Evolutionary conservation across 2,329 filamentous ascomycete genomes (phyloP), one percentile per base, ranked within the genome.

Genomic region (Fonsecaea pedrosoi): DNA sequence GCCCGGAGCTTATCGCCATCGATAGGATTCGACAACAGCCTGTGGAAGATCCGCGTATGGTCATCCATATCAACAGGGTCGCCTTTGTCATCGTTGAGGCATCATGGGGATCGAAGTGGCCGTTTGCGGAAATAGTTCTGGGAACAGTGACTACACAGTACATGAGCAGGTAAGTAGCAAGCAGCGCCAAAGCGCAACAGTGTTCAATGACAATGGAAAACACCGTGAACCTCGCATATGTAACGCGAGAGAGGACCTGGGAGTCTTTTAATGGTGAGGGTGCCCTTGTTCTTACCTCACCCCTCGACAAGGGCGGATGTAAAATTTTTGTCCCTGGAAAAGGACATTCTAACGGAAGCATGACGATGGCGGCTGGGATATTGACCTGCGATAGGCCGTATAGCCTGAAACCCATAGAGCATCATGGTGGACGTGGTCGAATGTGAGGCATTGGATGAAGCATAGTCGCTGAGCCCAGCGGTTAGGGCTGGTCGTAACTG

Each of bases 351-450:
- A 54, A 53, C 42, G 45, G 38, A 30, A 2, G 53, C 42, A 70
- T 70, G 66, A 70, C 65, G 68, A 67, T 66, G 59, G 68, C 66
- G 68, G 68, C 68, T 70, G 54, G 53, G 25, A 62, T 35, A 40
- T 57, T 53, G 60, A n/a, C 25, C 10, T 56, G 45, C 56, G n/a
- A 67, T 70, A 65, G 68, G 68, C 34, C 30, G 48, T 62, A 21
- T 58, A 60, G 62, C 34, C 57, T 70, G 68, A 70, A 70, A 68
- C 68, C 59, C 32, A n/a, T 18, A 62, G 38, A 62, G 68, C 62
- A 65, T 63, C 64, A 69, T 60, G 40, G 55, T 60, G 53, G 38
- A 42, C 54, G 54, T 56, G 54, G 54, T 66, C 64, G 59, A 66
- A 66, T 66, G 64, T 66, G 64, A 67, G 64, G 65, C 61, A 60